Conservation (phyloP, 257 asterid genomes). For the Fraxinus americana region DNA sequence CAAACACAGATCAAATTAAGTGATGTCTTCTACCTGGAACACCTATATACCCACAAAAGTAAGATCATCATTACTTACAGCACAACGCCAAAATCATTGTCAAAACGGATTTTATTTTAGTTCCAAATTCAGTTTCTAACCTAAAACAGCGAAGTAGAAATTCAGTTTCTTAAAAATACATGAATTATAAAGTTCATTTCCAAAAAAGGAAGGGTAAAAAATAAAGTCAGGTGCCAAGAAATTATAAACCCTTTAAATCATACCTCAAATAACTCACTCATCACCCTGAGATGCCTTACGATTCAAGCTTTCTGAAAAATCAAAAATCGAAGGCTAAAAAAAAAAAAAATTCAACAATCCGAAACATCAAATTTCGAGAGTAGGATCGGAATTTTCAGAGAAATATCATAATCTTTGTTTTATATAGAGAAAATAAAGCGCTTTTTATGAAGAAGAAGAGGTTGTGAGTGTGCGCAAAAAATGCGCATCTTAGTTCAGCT, state of each 20-base stretch:
- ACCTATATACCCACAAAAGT: constrained; percentile 17
- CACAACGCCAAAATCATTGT: background rate
- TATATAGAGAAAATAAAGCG: constrained; percentile 18
- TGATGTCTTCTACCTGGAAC: constrained; percentile 9
- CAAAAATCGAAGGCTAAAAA: constrained; percentile 9
- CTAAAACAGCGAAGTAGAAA: background rate
- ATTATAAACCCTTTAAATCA: constrained; percentile 19
- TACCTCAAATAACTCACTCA: constrained; percentile 27
- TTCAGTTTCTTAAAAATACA: constrained; percentile 13
- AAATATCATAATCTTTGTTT: constrained; percentile 22
- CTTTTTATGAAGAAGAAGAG: constrained; percentile 9
- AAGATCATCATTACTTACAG: constrained; percentile 5
- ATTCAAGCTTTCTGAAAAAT: constrained; percentile 25
- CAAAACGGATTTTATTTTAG: background rate
- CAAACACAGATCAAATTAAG: background rate
- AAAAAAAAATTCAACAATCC: constrained; percentile 3
- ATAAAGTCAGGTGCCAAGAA: background rate
- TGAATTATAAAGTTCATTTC: background rate
- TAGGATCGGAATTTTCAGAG: constrained; percentile 21
- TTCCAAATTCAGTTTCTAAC: constrained; percentile 1
- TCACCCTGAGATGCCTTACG: constrained; percentile 22
- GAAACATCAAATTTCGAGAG: constrained; percentile 1
- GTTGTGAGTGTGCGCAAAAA: constrained; percentile 22
- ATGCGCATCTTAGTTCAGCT: constrained; percentile 32
- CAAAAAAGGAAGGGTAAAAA: too few relatives aligned